phyloP scores from a whole-genome alignment of 2,329 filamentous ascomycete genomes.

The Arthrinium phaeospermum region DNA sequence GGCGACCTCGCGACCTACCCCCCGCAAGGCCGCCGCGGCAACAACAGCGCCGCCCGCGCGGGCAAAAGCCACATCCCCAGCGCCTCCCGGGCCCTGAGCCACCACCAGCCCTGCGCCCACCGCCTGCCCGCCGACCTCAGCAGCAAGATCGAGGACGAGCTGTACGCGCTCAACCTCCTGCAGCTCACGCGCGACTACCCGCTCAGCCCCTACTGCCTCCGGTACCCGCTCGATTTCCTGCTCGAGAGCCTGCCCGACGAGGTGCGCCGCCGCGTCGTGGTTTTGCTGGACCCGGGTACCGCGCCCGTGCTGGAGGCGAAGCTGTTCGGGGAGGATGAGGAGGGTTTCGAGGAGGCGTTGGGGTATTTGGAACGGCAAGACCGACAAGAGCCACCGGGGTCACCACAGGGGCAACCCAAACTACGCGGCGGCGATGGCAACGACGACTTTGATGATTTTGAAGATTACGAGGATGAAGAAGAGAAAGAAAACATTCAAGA shows the following conservation, averaged over 20 bases:
- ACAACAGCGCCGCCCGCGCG: not conserved
- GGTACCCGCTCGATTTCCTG: constrained; percentile 9
- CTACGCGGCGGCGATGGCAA: not conserved
- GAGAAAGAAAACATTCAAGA: not conserved
- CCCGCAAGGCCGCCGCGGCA: not conserved
- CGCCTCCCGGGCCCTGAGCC: not conserved
- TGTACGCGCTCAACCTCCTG: constrained; percentile 7
- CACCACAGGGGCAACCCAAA: not conserved
- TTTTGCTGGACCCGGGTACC: not conserved
- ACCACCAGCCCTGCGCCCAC: not conserved
- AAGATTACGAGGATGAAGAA: not conserved
- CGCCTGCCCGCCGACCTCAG: not conserved
- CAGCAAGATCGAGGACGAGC: not conserved
- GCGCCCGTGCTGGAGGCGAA: not conserved
- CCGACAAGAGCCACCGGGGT: not conserved
- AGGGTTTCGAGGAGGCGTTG: not conserved
- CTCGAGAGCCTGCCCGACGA: not conserved
- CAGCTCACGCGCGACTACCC: constrained; percentile 13
- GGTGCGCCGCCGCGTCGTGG: not conserved
- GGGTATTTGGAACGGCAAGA: not conserved
- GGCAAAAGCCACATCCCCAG: constrained; percentile 4
- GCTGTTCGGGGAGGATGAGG: not conserved
- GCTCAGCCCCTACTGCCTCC: not conserved
- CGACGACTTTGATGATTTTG: not conserved
- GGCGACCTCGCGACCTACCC: constrained; percentile 13